These are phyloP conservation scores for Dovyalis caffra DNA, from an alignment of 345 rosid genomes.

Conservation along the genomic window DNA sequence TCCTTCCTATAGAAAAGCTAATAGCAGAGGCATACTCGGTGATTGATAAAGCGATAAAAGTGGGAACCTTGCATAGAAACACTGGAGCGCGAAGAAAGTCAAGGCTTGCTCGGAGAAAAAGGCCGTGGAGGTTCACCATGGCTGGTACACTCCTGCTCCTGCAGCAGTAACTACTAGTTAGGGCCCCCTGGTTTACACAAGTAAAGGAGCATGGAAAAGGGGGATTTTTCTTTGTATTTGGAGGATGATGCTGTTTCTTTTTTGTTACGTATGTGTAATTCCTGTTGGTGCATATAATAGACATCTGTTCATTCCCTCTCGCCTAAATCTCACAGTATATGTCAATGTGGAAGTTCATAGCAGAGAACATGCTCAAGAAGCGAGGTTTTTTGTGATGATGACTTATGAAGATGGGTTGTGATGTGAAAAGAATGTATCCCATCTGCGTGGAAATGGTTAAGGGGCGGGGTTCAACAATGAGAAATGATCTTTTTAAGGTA, in stretches of 20 bases:
- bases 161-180: conserved; percentile 19
- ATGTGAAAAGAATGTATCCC: too few species aligned
- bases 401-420: too few species aligned
- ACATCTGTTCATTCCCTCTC: neutral
- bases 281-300: neutral
- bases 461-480: too few species aligned
- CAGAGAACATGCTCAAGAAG: too few species aligned
- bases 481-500: too few species aligned
- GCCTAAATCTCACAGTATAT: neutral
- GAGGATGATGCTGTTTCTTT: neutral
- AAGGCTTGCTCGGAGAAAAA: conserved; percentile 86
- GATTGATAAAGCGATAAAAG: conserved; percentile 84
- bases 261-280: conserved; percentile 6
- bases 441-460: too few species aligned
- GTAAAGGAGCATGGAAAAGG: neutral
- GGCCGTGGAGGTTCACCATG: conserved; percentile 81
- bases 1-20: conserved; percentile 64
- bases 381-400: too few species aligned
- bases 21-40: conserved; percentile 86
- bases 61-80: conserved; percentile 69
- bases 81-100: conserved; percentile 86
- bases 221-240: conserved; percentile 2
- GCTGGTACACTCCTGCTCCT: conserved; percentile 75
- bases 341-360: too few species aligned
- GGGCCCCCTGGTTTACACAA: neutral